These are phyloP conservation scores for Ganoderma lucidum DNA, from an alignment of 1,284 basidiomycete genomes.

Conservation along the genomic window DNA sequence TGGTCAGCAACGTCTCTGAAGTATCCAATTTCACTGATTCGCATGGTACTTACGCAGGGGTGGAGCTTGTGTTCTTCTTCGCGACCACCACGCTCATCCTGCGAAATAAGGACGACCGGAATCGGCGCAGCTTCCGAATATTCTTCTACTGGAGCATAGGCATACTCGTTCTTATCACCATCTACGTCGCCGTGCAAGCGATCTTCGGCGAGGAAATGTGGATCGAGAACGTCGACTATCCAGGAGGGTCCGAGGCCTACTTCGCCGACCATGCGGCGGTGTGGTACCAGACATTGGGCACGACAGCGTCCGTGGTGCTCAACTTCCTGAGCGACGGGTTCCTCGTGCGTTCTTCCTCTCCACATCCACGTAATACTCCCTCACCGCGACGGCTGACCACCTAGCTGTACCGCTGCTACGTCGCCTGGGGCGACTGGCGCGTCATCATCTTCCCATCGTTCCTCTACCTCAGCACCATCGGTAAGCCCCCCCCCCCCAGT, in stretches of 20 bases:
- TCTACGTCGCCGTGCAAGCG: constrained; percentile 24
- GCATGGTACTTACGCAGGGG: background rate
- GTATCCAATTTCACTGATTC: background rate
- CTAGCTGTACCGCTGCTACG: constrained; percentile 25
- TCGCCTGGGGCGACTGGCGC: constrained; percentile 17
- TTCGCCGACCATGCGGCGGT: constrained; percentile 20
- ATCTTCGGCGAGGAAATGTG: constrained; percentile 32
- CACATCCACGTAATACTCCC: no score
- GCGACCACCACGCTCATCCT: background rate
- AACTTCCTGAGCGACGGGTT: constrained; percentile 26
- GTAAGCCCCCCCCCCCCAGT: constrained; percentile 7
- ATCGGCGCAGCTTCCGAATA: background rate
- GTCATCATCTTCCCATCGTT: constrained; percentile 16
- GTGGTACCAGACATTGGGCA: constrained; percentile 33
- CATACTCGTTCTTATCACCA: constrained; percentile 27
- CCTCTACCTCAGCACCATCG: constrained; percentile 15
- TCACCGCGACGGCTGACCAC: no score
- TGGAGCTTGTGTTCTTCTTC: background rate
- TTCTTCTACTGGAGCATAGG: constrained; percentile 23
- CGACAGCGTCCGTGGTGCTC: constrained; percentile 18
- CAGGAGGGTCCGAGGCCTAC: constrained; percentile 26
- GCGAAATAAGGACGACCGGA: background rate
- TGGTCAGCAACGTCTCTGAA: background rate
- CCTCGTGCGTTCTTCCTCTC: constrained; percentile 19
- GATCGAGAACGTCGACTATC: constrained; percentile 30